A percentile compares a stretch with the other conserved stretches of the same genome.
Conservation (phyloP, 2,329 filamentous ascomycete species). For the Ophiocordyceps camponoti-leonardi region DNA sequence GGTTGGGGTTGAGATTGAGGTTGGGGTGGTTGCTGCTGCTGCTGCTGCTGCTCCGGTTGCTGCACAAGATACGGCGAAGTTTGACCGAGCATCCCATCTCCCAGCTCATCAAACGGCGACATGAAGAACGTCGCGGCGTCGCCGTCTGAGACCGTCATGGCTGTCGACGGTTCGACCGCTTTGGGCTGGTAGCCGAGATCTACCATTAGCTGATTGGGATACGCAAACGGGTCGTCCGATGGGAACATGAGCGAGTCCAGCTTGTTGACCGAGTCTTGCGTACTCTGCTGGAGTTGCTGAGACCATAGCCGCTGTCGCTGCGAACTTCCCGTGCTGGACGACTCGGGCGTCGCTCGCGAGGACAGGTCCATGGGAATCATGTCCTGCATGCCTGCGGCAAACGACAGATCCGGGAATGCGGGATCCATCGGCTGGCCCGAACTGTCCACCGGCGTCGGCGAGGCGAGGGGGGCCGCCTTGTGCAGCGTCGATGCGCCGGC, state of each 20-base stretch:
- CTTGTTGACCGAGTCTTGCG: slow-evolving; percentile 40
- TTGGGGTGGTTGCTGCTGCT: slow-evolving; percentile 24
- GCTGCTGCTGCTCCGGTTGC: slow-evolving; percentile 19
- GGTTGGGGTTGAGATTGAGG: no score
- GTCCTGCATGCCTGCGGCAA: slow-evolving; percentile 23
- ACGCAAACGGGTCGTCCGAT: slow-evolving; percentile 60
- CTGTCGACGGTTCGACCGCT: slow-evolving; percentile 13
- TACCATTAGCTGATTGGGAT: slow-evolving; percentile 61
- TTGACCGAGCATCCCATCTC: slow-evolving; percentile 55
- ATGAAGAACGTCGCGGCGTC: slow-evolving; percentile 33
- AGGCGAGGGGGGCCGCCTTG: slow-evolving; percentile 7
- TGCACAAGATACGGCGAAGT: slow-evolving; percentile 57
- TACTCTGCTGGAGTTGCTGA: slow-evolving; percentile 13
- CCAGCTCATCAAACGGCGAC: slow-evolving; percentile 44
- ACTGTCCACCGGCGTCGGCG: slow-evolving; percentile 13
- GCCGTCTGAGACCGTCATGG: slow-evolving; percentile 14
- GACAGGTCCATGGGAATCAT: slow-evolving; percentile 27
- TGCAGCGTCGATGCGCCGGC: slow-evolving; percentile 9
- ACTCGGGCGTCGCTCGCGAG: slow-evolving; percentile 24
- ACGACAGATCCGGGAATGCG: slow-evolving; percentile 17
- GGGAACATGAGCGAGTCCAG: slow-evolving; percentile 69
- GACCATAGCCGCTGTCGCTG: slow-evolving; percentile 16
- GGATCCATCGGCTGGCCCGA: slow-evolving; percentile 12
- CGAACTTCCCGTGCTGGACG: slow-evolving; percentile 23
- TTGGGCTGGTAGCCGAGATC: slow-evolving; percentile 27